Evolutionary conservation across 1,139 yeast species (phyloP).

Genomic region (Sugiyamaella pinicola): DNA sequence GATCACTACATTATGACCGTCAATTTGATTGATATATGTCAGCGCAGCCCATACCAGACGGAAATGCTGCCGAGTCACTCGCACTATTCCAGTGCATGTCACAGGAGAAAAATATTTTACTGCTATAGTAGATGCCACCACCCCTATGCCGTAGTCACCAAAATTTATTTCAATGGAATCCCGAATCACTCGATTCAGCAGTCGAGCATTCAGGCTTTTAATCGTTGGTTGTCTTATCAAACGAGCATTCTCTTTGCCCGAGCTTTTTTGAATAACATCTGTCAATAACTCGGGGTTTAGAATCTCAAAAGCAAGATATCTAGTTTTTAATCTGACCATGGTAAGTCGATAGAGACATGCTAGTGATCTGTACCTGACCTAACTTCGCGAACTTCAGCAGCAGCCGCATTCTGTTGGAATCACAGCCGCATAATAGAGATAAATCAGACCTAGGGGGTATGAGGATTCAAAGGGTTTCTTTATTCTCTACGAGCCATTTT

Average conservation of each 20-base stretch:
- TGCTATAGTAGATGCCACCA: conserved; percentile 56
- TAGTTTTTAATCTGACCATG: conserved; percentile 87
- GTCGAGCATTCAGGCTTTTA: conserved; percentile 30
- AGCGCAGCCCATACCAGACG: conserved; percentile 70
- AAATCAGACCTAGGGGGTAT: too few species aligned
- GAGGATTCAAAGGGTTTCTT: too few species aligned
- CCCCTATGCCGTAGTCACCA: conserved; percentile 81
- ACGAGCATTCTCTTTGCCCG: conserved; percentile 20
- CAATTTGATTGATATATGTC: conserved; percentile 59
- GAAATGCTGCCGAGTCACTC: conserved; percentile 70
- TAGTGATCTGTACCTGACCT: too few species aligned
- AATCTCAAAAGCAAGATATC: conserved; percentile 81
- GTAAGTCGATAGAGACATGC: neutral
- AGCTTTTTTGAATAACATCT: conserved; percentile 38
- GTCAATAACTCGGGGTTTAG: conserved; percentile 54
- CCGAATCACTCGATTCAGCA: conserved; percentile 48
- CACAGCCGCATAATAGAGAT: conserved; percentile 13
- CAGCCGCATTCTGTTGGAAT: conserved; percentile 1
- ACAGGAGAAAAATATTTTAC: conserved; percentile 78
- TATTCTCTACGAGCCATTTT: too few species aligned
- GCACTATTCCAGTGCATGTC: conserved; percentile 82
- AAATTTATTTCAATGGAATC: conserved; percentile 60
- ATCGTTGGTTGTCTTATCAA: conserved; percentile 30
- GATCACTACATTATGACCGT: conserved; percentile 55
- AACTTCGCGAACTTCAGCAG: neutral